Evolutionary conservation across 495 filamentous ascomycete species (phyloP).

Genomic region (Talaromyces nanjingensis): DNA sequence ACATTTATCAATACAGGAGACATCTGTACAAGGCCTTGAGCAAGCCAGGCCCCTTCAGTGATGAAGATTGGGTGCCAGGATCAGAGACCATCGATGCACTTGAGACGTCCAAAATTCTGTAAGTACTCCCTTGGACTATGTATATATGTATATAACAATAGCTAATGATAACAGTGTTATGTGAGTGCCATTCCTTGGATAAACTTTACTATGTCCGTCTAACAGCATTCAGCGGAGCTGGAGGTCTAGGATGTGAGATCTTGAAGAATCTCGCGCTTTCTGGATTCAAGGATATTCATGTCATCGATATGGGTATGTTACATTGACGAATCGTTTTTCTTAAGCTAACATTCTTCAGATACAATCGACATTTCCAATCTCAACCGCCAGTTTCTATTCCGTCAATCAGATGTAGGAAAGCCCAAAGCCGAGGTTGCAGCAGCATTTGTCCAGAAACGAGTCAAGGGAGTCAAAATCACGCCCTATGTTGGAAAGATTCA

Average conservation of each 20-base stretch:
- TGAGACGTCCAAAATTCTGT: constrained; percentile 65
- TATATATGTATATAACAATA: constrained; percentile 18
- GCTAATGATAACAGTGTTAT: constrained; percentile 36
- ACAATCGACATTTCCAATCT: constrained; percentile 98
- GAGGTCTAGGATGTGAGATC: constrained; percentile 93
- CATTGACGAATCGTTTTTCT: background rate
- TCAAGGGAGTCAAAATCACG: constrained; percentile 86
- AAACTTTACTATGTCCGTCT: constrained; percentile 10
- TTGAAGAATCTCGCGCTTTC: constrained; percentile 94
- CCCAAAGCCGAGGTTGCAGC: constrained; percentile 93
- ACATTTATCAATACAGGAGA: constrained; percentile 47
- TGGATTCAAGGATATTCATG: constrained; percentile 94
- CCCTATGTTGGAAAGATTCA: constrained; percentile 93
- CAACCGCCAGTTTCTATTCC: constrained; percentile 97
- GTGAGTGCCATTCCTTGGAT: constrained; percentile 22
- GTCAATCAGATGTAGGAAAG: constrained; percentile 83
- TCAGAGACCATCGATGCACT: constrained; percentile 52
- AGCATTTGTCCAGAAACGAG: constrained; percentile 78
- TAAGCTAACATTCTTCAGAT: constrained; percentile 43
- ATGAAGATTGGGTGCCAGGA: constrained; percentile 59
- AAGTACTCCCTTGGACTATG: constrained; percentile 25
- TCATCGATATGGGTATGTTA: constrained; percentile 89
- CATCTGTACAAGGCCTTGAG: constrained; percentile 73
- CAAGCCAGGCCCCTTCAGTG: constrained; percentile 70
- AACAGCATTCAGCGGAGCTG: constrained; percentile 63